A percentile compares a stretch with the other conserved stretches of the same genome.
These are phyloP conservation scores for Apiospora saccharicola DNA, from an alignment of 2,329 filamentous ascomycete genomes.

Conservation along the genomic window DNA sequence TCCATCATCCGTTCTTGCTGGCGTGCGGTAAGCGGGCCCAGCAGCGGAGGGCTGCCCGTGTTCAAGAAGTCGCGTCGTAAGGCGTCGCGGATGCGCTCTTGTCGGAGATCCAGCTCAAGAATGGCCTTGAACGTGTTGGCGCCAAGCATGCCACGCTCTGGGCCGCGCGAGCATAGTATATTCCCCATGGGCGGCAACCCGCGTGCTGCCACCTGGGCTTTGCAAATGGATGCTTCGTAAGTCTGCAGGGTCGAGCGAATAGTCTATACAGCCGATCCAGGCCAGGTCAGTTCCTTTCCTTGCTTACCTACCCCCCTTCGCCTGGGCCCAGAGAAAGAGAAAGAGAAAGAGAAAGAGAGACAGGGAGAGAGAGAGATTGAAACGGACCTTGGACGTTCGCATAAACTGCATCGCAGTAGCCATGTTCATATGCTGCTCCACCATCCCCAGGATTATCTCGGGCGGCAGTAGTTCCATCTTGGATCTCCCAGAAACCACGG, in stretches of 20 bases:
- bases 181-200: constrained; percentile 29
- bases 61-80: constrained; percentile 29
- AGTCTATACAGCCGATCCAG: constrained; percentile 25
- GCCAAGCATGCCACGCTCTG: constrained; percentile 28
- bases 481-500: not conserved
- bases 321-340: not conserved
- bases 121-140: constrained; percentile 32
- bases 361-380: not conserved
- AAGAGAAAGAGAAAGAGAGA: not conserved
- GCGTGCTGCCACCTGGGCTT: constrained; percentile 23
- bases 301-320: not conserved
- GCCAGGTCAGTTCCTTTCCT: constrained; percentile 20
- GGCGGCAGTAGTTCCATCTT: constrained; percentile 28
- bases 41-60: constrained; percentile 25
- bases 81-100: constrained; percentile 30
- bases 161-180: constrained; percentile 33
- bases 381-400: constrained; percentile 36
- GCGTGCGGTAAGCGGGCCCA: constrained; percentile 28
- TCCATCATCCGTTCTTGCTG: constrained; percentile 13
- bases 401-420: constrained; percentile 30
- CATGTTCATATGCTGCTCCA: constrained; percentile 34
- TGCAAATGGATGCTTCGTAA: constrained; percentile 34
- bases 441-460: constrained; percentile 36
- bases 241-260: constrained; percentile 25
- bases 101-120: constrained; percentile 36